phyloP scores from a whole-genome alignment of 176 grass and related monocot genomes.

The Cenchrus fungigraminus region DNA sequence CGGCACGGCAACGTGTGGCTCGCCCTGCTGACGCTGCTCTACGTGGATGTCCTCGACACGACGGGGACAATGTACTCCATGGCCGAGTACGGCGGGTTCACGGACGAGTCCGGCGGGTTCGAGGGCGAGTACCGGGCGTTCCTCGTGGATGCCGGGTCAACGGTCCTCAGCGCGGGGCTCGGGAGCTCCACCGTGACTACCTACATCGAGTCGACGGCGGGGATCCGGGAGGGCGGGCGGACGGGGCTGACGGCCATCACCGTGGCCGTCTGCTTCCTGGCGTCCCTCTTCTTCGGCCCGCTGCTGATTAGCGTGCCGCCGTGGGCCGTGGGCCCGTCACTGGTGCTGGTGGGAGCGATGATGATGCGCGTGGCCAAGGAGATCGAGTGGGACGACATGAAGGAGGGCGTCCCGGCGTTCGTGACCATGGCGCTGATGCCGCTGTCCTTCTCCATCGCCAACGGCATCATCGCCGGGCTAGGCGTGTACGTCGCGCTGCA shows the following conservation, averaged over 20 bases:
- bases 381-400: conserved; percentile 67
- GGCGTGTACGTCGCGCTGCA: conserved; percentile 56
- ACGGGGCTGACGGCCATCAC: conserved; percentile 69
- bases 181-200: conserved; percentile 69
- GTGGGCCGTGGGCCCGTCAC: conserved; percentile 72
- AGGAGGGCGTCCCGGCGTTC: conserved; percentile 73
- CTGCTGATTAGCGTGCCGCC: conserved; percentile 66
- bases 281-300: conserved; percentile 64
- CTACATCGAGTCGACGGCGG: conserved; percentile 73
- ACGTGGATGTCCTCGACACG: conserved; percentile 77
- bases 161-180: conserved; percentile 60
- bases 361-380: conserved; percentile 77
- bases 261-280: conserved; percentile 55
- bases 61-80: conserved; percentile 79
- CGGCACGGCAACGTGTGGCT: conserved; percentile 50
- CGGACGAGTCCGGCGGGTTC: conserved; percentile 53
- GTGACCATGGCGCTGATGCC: conserved; percentile 81
- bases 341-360: conserved; percentile 78
- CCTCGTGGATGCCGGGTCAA: conserved; percentile 60
- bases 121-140: conserved; percentile 74
- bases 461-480: conserved; percentile 72
- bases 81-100: conserved; percentile 72
- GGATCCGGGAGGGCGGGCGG: conserved; percentile 69
- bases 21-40: conserved; percentile 59
- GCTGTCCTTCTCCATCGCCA: conserved; percentile 76